Evolutionary conservation across 2,329 filamentous ascomycete species (phyloP).

Genomic region (Neofusicoccum laricinum): DNA sequence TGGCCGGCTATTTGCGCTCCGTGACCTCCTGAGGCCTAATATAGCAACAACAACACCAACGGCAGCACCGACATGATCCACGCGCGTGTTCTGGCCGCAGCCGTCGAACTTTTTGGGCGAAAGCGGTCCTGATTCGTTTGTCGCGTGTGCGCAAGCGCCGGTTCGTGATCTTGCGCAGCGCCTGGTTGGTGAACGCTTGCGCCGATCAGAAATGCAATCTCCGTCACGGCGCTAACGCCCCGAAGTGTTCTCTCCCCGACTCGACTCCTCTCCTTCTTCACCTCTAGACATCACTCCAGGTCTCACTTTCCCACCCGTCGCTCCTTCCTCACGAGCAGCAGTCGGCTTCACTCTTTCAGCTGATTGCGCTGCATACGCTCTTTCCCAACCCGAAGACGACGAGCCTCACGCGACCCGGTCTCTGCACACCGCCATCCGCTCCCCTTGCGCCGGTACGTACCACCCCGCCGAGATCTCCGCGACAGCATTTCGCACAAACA

Average conservation of each 20-base stretch:
- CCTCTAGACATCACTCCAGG: background rate
- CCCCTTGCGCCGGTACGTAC: conserved; percentile 16
- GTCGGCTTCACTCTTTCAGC: conserved; percentile 37
- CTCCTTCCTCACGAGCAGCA: conserved; percentile 14
- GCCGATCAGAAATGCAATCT: conserved; percentile 9
- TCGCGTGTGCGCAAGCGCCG: conserved; percentile 2
- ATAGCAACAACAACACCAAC: background rate
- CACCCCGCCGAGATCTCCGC: background rate
- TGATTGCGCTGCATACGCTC: conserved; percentile 47
- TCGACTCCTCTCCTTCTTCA: conserved; percentile 2
- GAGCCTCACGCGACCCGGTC: background rate
- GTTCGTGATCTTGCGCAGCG: background rate
- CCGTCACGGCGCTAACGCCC: conserved; percentile 12
- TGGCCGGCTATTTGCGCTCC: background rate
- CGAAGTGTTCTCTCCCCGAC: background rate
- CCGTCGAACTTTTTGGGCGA: background rate
- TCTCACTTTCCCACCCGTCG: conserved; percentile 12
- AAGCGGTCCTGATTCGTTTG: background rate
- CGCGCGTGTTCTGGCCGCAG: conserved; percentile 6
- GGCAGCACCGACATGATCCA: conserved; percentile 3
- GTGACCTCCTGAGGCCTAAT: conserved; percentile 1
- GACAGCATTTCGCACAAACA: background rate
- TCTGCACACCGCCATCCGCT: background rate
- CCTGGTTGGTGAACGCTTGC: background rate
- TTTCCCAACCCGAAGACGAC: conserved; percentile 23